Percentiles rank a stretch among this genome's conserved stretches.
Conservation (phyloP, 2,329 filamentous ascomycete species). For the Curvularia verruculosa region DNA sequence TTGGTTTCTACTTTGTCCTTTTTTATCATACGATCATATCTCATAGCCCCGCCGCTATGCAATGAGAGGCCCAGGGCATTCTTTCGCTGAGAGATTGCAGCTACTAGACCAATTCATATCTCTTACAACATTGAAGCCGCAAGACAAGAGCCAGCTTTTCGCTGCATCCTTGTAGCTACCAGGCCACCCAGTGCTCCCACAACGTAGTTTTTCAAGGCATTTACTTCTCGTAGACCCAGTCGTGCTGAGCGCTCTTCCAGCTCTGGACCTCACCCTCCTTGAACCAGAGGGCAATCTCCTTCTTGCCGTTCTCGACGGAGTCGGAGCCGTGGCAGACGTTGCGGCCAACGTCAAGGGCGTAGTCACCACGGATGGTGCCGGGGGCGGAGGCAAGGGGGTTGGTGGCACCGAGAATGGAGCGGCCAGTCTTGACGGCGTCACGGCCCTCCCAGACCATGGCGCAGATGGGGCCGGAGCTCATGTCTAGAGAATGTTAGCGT, state of each 20-base stretch:
- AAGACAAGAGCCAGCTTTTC: neutral
- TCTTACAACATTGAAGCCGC: neutral
- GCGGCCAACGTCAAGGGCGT: slow-evolving; percentile 86
- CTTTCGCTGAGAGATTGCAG: slow-evolving; percentile 3
- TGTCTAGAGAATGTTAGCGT: slow-evolving; percentile 69
- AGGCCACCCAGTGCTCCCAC: slow-evolving; percentile 3
- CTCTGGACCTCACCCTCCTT: slow-evolving; percentile 80
- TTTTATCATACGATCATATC: slow-evolving; percentile 25
- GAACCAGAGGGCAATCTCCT: slow-evolving; percentile 99
- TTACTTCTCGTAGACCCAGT: slow-evolving; percentile 96
- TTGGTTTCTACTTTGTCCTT: slow-evolving; percentile 26
- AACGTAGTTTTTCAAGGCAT: slow-evolving; percentile 5
- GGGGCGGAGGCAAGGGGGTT: slow-evolving; percentile 94
- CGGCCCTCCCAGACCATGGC: slow-evolving; percentile 99
- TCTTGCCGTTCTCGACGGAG: slow-evolving; percentile 97
- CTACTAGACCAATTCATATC: slow-evolving; percentile 5
- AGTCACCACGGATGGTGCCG: slow-evolving; percentile 98
- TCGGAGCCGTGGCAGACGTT: slow-evolving; percentile 99
- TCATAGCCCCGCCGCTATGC: slow-evolving; percentile 4
- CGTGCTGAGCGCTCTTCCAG: slow-evolving; percentile 83
- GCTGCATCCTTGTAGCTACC: slow-evolving; percentile 8
- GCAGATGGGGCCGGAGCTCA: slow-evolving; percentile 94
- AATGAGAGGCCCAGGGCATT: neutral
- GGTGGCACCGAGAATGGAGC: slow-evolving; percentile 95
- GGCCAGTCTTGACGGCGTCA: slow-evolving; percentile 98